A percentile compares a stretch with the other conserved stretches of the same genome.
phyloP scores from a whole-genome alignment of 768 basidiomycete species.

The Leccinum broughii region DNA sequence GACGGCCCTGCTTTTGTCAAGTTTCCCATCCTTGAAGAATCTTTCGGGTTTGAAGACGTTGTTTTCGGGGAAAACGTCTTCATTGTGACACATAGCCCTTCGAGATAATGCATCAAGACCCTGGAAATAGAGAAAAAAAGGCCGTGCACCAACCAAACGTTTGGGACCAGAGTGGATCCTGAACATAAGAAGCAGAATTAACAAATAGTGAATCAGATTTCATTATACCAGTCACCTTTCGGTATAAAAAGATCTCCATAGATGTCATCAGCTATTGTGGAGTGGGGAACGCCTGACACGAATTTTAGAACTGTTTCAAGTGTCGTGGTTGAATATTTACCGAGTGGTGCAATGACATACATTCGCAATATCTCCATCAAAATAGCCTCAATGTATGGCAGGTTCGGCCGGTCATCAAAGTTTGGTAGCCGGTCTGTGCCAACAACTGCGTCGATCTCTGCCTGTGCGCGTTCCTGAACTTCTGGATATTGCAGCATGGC shows the following conservation, averaged over 20 bases:
- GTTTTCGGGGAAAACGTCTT: conserved; percentile 18
- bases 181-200: not conserved
- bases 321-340: conserved; percentile 8
- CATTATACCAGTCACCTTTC: conserved; percentile 15
- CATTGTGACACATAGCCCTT: conserved; percentile 20
- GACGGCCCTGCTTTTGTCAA: not conserved
- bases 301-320: not conserved
- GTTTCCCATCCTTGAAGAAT: conserved; percentile 23
- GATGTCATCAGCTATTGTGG: conserved; percentile 19
- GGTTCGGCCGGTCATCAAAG: conserved; percentile 20
- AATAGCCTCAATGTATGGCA: conserved; percentile 34
- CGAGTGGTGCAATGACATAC: conserved; percentile 27
- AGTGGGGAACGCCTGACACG: conserved; percentile 17
- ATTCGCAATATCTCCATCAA: conserved; percentile 32
- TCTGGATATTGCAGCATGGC: conserved; percentile 34
- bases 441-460: conserved; percentile 31
- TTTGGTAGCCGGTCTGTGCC: conserved; percentile 30
- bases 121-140: not conserved
- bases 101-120: not conserved
- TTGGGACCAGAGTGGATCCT: conserved; percentile 22
- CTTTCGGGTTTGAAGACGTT: conserved; percentile 35
- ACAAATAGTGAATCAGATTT: not conserved
- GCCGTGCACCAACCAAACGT: conserved; percentile 17
- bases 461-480: conserved; percentile 31
- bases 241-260: conserved; percentile 23